These are phyloP conservation scores for Colletotrichum godetiae DNA, from an alignment of 2,329 filamentous ascomycete species.

Conservation along the genomic window DNA sequence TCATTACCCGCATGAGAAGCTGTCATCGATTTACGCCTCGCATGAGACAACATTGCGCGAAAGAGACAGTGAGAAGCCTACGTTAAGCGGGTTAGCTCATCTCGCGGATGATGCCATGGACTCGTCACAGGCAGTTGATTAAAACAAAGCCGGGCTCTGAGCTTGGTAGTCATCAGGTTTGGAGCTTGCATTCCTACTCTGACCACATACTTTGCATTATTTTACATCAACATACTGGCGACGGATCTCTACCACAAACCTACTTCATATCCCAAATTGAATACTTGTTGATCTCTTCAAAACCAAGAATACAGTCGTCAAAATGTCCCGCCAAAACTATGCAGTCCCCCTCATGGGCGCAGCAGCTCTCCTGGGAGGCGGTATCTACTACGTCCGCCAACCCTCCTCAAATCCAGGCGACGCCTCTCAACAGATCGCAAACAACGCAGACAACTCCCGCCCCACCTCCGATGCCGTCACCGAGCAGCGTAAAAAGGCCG, in stretches of 20 bases:
- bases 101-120: conserved; percentile 32
- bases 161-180: neutral
- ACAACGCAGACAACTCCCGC: conserved; percentile 6
- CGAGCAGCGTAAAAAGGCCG: conserved; percentile 26
- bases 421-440: conserved; percentile 16
- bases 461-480: conserved; percentile 24
- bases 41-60: neutral
- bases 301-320: neutral
- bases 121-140: conserved; percentile 12
- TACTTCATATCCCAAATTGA: no score
- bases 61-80: no score
- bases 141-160: conserved; percentile 6
- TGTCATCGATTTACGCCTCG: conserved; percentile 35
- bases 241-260: no score
- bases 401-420: conserved; percentile 11
- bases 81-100: neutral
- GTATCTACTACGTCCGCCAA: conserved; percentile 30
- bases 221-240: no score
- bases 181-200: no score
- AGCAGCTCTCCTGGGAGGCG: conserved; percentile 27
- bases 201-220: no score
- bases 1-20: conserved; percentile 31
- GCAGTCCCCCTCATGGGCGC: conserved; percentile 24
- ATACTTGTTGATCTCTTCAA: neutral
- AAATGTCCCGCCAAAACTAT: conserved; percentile 22